Evolutionary conservation across 2,329 filamentous ascomycete genomes (phyloP), one percentile per base, ranked within the genome.

Genomic region (Pleurostoma richardsiae): DNA sequence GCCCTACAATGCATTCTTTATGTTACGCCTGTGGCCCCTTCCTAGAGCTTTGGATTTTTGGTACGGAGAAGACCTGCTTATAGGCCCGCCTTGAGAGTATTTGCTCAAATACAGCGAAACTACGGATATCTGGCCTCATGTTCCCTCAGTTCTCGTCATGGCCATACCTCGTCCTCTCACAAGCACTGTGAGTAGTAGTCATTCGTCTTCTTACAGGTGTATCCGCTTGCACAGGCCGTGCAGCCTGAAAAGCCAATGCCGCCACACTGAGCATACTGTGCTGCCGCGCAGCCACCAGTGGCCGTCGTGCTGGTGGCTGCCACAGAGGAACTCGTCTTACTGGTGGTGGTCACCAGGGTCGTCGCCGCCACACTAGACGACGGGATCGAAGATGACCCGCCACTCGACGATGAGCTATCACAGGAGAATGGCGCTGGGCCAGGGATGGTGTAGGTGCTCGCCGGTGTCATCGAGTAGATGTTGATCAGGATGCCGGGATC

Each of bases 181-280:
- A 36, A 36, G n/a, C 49, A 50, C 41, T 50, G 49, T 27, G 49
- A 50, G n/a, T 50, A 50, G 10, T 49, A 50, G 29, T 49, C 46
- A 30, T 50, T 50, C 6, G 40, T 33, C 26, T 49, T 43, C 2
- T 40, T 49, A 31, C 49, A 50, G n/a, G 46, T 49, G 28, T 42
- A 45, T 6, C 46, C 45, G 2, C 43, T 40, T 6, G 31, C 42
- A 30, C 49, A 50, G 4, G 30, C 40, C 1, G 40, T 45, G 30
- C 42, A 50, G 26, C 50, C 49, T 2, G 40, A 39, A 45, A 45
- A 50, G 46, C 39, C 44, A 4, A 29, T 30, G 1, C 49, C 49
- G 10, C 42, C 49, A 30, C 49, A 50, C 31, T 50, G 49, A 3
- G 33, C 43, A 26, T 45, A 50, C 29, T 45, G 39, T 5, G 43